phyloP scores from a whole-genome alignment of 164 flowering plant species.

The Dillenia suffruticosa region DNA sequence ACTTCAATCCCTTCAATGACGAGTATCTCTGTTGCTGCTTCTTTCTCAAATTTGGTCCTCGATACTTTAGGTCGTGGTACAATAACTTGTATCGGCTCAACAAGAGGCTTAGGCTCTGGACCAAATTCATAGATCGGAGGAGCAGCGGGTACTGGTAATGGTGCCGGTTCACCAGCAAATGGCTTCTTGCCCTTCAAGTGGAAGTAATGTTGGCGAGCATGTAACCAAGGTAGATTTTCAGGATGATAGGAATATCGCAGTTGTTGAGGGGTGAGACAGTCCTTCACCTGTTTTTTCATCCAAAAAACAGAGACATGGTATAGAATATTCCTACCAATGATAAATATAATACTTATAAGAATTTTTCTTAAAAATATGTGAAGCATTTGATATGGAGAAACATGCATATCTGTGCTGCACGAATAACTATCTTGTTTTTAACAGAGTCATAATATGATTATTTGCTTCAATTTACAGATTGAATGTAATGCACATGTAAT shows the following conservation, averaged over 20 bases:
- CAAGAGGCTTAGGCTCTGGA: slow-evolving; percentile 1
- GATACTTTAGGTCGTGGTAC: slow-evolving; percentile 7
- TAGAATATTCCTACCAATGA: too few species aligned
- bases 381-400: too few species aligned
- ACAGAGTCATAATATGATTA: too few species aligned
- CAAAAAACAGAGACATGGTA: too few species aligned
- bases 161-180: background rate
- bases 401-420: too few species aligned
- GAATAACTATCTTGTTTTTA: too few species aligned
- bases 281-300: slow-evolving; percentile 9
- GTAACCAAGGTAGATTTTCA: slow-evolving; percentile 7
- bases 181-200: background rate
- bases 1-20: slow-evolving; percentile 4
- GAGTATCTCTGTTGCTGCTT: slow-evolving; percentile 10
- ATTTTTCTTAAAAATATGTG: too few species aligned
- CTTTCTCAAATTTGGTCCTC: slow-evolving; percentile 10
- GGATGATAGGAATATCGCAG: slow-evolving; percentile 11
- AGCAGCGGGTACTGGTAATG: background rate
- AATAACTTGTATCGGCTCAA: slow-evolving; percentile 1
- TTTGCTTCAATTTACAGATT: too few species aligned
- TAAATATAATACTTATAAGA: too few species aligned
- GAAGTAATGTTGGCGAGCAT: background rate
- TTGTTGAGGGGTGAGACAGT: slow-evolving; percentile 6
- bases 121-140: slow-evolving; percentile 11
- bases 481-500: too few species aligned